A percentile compares a stretch with the other conserved stretches of the same genome.
These are phyloP conservation scores for Diaporthe citri DNA, from an alignment of 2,329 filamentous ascomycete species.

Conservation along the genomic window DNA sequence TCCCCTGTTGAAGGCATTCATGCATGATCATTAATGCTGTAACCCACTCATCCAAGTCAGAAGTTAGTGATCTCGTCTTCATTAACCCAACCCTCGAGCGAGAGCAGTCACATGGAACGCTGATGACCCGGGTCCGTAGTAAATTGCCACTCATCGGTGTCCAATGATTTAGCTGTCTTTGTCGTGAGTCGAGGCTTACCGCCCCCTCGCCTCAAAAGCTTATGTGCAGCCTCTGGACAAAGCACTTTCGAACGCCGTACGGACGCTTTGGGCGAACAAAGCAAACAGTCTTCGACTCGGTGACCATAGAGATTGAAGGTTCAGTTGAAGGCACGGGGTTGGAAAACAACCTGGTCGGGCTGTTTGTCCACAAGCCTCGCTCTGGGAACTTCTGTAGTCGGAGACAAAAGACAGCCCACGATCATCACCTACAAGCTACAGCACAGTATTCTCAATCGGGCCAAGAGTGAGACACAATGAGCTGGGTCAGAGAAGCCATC, in stretches of 20 bases:
- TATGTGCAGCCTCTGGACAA: not conserved
- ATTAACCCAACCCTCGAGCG: too few relatives aligned
- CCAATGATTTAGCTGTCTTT: not conserved
- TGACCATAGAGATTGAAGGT: not conserved
- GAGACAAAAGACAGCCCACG: not conserved
- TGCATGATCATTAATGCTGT: too few relatives aligned
- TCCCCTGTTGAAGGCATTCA: not conserved
- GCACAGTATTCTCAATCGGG: not conserved
- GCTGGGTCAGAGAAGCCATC: slow-evolving; percentile 27
- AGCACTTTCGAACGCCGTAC: fast-evolving
- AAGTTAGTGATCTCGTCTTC: not conserved
- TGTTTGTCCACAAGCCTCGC: not conserved
- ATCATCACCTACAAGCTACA: fast-evolving
- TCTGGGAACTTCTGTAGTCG: not conserved
- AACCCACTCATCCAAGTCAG: too few relatives aligned
- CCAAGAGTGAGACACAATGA: not conserved
- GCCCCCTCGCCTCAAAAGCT: not conserved
- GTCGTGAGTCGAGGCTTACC: not conserved
- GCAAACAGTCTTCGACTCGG: not conserved
- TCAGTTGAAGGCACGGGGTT: not conserved
- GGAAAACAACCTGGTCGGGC: fast-evolving
- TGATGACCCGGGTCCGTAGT: too few relatives aligned
- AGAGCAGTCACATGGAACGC: too few relatives aligned
- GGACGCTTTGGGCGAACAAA: not conserved
- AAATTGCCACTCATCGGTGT: too few relatives aligned